A percentile compares a stretch with the other conserved stretches of the same genome.
Evolutionary conservation across 1,139 yeast genomes (phyloP).

Genomic region (Saccharomyces hybrid): DNA sequence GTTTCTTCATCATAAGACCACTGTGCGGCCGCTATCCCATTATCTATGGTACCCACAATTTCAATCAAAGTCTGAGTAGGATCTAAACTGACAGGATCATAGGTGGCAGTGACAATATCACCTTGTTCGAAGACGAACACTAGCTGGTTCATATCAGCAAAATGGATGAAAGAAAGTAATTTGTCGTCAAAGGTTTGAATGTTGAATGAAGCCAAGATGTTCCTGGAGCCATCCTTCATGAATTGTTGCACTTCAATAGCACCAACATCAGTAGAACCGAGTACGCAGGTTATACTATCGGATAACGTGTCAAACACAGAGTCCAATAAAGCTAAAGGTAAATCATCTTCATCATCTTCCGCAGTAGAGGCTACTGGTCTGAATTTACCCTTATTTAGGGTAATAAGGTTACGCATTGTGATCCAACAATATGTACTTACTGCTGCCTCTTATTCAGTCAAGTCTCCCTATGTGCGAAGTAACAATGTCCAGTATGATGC

Average conservation of each 20-base stretch:
- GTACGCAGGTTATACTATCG: conserved; percentile 63
- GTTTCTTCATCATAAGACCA: conserved; percentile 96
- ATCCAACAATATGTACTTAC: conserved; percentile 26
- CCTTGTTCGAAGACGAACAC: conserved; percentile 59
- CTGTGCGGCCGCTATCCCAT: conserved; percentile 60
- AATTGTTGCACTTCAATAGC: conserved; percentile 54
- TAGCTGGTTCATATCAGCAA: conserved; percentile 56
- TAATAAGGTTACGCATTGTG: conserved; percentile 50
- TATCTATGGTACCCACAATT: conserved; percentile 81
- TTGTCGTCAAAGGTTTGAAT: conserved; percentile 33
- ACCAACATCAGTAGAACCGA: conserved; percentile 55
- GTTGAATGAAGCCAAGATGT: conserved; percentile 52
- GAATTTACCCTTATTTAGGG: conserved; percentile 50
- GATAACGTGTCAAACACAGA: conserved; percentile 70
- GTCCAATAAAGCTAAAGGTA: conserved; percentile 26
- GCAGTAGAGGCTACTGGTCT: conserved; percentile 40
- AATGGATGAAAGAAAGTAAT: conserved; percentile 50
- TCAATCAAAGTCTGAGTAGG: conserved; percentile 51
- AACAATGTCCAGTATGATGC: no score
- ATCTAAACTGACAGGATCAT: conserved; percentile 43
- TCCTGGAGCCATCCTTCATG: conserved; percentile 49
- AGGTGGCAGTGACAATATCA: conserved; percentile 57
- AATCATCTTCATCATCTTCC: conserved; percentile 45
- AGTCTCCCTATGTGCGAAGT: no score
- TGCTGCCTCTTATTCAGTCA: background rate